Evolutionary conservation across 73 alveolate genomes (phyloP).

Genomic region (Paramecium octaurelia): DNA sequence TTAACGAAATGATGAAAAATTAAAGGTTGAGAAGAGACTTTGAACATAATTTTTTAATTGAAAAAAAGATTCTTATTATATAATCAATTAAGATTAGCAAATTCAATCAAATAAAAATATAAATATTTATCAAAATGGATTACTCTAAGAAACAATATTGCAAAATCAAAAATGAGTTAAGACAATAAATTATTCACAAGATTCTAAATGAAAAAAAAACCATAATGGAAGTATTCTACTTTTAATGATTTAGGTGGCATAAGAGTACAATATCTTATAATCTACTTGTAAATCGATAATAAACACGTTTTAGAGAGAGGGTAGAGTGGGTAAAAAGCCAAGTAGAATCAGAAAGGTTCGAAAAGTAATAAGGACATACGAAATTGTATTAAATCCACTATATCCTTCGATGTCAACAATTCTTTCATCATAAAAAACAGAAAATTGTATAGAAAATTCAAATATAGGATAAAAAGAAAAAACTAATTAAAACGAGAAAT

Average conservation of each 20-base stretch:
- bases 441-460: background rate
- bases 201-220: background rate
- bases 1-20: background rate
- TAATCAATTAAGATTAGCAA: background rate
- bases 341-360: slow-evolving; percentile 2
- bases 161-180: background rate
- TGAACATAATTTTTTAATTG: background rate
- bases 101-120: background rate
- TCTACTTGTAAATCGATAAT: slow-evolving; percentile 50
- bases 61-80: background rate
- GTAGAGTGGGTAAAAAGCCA: slow-evolving; percentile 46
- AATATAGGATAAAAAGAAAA: background rate
- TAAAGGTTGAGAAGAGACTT: background rate
- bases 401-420: background rate
- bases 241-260: background rate
- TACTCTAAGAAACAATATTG: background rate
- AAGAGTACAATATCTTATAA: background rate
- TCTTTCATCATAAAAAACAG: background rate
- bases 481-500: background rate
- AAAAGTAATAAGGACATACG: background rate
- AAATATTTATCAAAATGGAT: background rate
- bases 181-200: background rate
- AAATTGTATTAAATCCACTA: background rate
- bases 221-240: background rate
- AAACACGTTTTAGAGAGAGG: slow-evolving; percentile 39